Percentiles rank a stretch among this genome's conserved stretches.
Conservation (phyloP, 495 filamentous ascomycete genomes). For the Talaromyces proteolyticus region DNA sequence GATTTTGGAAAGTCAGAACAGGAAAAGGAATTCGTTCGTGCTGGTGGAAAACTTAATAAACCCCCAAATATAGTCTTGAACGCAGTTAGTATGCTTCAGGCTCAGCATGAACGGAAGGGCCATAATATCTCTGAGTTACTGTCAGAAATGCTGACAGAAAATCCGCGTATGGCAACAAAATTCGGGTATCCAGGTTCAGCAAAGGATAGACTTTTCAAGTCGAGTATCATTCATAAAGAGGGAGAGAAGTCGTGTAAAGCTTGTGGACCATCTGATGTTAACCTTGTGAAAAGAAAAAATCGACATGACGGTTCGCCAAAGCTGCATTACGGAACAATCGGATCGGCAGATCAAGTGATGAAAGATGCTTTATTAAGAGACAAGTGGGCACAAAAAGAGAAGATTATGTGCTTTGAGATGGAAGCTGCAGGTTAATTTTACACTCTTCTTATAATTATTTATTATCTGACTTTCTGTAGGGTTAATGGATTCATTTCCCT, state of each 20-base stretch:
- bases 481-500: slow-evolving; percentile 28
- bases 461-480: too few relatives aligned
- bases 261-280: neutral
- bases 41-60: slow-evolving; percentile 13
- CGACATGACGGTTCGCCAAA: slow-evolving; percentile 6
- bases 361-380: slow-evolving; percentile 15
- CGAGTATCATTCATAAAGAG: too few relatives aligned
- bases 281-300: neutral
- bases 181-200: too few relatives aligned
- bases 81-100: neutral
- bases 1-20: slow-evolving; percentile 10
- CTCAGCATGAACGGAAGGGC: too few relatives aligned
- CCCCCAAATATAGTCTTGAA: slow-evolving; percentile 11
- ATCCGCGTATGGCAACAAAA: too few relatives aligned
- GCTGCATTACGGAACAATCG: slow-evolving; percentile 23
- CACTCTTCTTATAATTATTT: too few relatives aligned
- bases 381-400: slow-evolving; percentile 3
- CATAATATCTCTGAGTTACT: too few relatives aligned
- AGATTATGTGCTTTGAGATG: slow-evolving; percentile 25
- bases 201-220: too few relatives aligned
- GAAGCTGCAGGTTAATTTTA: too few relatives aligned
- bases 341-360: slow-evolving; percentile 20
- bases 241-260: neutral
- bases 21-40: slow-evolving; percentile 10
- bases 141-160: too few relatives aligned